phyloP scores from a whole-genome alignment of 176 grass and related monocot species.

The Bonia amplexicaulis region DNA sequence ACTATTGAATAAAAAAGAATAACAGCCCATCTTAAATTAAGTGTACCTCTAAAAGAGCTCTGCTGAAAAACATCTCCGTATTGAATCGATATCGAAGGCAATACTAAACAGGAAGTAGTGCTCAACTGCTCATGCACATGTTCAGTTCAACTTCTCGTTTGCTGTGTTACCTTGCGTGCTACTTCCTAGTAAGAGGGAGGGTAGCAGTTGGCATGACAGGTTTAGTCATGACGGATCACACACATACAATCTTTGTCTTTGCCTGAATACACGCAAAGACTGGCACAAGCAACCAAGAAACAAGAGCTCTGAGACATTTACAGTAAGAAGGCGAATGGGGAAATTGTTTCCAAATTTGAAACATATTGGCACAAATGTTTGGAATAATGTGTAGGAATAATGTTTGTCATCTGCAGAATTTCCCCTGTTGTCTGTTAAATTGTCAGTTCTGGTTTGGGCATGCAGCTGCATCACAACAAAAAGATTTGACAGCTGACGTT shows the following conservation, averaged over 20 bases:
- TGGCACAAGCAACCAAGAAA: neutral
- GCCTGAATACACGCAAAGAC: neutral
- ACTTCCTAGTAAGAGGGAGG: neutral
- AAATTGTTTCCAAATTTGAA: slow-evolving; percentile 24
- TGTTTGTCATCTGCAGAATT: slow-evolving; percentile 40
- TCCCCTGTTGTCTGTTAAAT: neutral
- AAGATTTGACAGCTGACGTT: no score
- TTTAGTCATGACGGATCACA: neutral
- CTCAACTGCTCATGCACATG: no score
- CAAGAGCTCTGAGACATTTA: neutral
- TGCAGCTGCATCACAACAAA: no score
- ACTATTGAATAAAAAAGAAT: no score
- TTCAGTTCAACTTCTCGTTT: no score
- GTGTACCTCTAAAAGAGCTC: no score
- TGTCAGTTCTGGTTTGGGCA: no score
- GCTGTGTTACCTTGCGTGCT: neutral
- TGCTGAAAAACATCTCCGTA: neutral
- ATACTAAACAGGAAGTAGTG: neutral
- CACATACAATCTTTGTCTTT: slow-evolving; percentile 1
- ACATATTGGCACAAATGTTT: slow-evolving; percentile 30
- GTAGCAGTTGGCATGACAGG: neutral
- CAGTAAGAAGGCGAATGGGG: neutral
- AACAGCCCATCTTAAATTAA: no score
- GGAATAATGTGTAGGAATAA: slow-evolving; percentile 1
- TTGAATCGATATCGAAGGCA: neutral